A percentile compares a stretch with the other conserved stretches of the same genome.
phyloP scores from a whole-genome alignment of 208 protist species.

The Trypanosoma theileri region DNA sequence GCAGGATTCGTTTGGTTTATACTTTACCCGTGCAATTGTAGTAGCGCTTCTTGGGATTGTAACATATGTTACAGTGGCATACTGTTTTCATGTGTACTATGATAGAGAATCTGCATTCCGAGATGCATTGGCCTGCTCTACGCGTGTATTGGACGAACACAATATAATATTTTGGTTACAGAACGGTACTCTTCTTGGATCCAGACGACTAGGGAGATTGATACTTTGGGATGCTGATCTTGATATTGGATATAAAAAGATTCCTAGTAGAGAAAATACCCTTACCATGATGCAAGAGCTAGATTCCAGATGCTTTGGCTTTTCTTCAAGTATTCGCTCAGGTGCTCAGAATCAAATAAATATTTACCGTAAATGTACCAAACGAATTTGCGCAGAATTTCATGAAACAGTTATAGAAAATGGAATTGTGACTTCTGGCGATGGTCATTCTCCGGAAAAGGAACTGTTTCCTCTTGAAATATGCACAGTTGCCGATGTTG shows the following conservation, averaged over 20 bases:
- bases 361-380: constrained; percentile 73
- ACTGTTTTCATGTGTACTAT: constrained; percentile 76
- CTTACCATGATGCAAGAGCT: constrained; percentile 31
- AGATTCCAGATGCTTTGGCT: constrained; percentile 53
- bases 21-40: constrained; percentile 49
- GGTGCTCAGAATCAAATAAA: constrained; percentile 35
- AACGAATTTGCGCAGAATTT: constrained; percentile 77
- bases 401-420: constrained; percentile 45
- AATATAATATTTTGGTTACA: constrained; percentile 57
- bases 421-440: constrained; percentile 36
- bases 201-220: constrained; percentile 60
- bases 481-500: constrained; percentile 59
- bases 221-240: constrained; percentile 85
- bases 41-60: constrained; percentile 50
- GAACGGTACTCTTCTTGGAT: constrained; percentile 81
- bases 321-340: constrained; percentile 28
- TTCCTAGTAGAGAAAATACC: background rate
- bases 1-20: constrained; percentile 16
- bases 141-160: constrained; percentile 39
- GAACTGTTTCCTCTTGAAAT: constrained; percentile 59
- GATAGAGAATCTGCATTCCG: constrained; percentile 64
- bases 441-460: constrained; percentile 39
- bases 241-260: constrained; percentile 54
- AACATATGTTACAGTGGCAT: constrained; percentile 58
- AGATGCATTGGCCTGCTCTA: constrained; percentile 58